Conservation (phyloP, 768 basidiomycete species). For the Tremella fuciformis region DNA sequence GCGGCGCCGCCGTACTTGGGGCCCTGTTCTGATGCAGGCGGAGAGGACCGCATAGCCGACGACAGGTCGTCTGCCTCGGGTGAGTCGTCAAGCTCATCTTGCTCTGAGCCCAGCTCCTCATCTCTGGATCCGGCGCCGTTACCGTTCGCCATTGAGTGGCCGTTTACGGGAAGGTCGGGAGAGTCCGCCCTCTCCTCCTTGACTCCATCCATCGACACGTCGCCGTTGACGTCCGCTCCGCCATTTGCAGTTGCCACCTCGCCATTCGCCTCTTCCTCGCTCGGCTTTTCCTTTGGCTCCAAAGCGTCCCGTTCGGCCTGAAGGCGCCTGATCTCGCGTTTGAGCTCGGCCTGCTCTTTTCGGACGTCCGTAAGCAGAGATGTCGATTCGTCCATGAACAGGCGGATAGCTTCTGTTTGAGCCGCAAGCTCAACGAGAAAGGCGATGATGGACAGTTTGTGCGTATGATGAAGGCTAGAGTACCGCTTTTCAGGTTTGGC, state of each 20-base stretch:
- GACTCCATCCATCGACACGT: constrained; percentile 37
- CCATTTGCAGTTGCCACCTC: constrained; percentile 13
- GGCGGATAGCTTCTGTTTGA: constrained; percentile 82
- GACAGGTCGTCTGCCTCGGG: constrained; percentile 32
- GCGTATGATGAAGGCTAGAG: constrained; percentile 65
- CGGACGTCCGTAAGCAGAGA: constrained; percentile 83
- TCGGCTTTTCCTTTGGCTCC: constrained; percentile 37
- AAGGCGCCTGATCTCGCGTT: constrained; percentile 59
- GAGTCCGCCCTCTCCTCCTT: constrained; percentile 25
- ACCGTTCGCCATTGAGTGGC: constrained; percentile 4
- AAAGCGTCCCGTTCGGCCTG: constrained; percentile 46
- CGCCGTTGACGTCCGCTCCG: constrained; percentile 32
- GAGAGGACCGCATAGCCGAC: constrained; percentile 54
- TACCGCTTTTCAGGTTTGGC: constrained; percentile 64
- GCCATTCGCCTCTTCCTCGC: constrained; percentile 16
- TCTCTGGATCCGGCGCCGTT: constrained; percentile 5
- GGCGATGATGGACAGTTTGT: constrained; percentile 78
- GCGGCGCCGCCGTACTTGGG: constrained; percentile 20
- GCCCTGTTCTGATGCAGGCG: constrained; percentile 47
- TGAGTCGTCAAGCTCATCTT: constrained; percentile 40
- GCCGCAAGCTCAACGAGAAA: constrained; percentile 88
- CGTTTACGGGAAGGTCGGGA: constrained; percentile 24
- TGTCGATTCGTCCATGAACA: constrained; percentile 86
- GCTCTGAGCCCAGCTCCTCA: constrained; percentile 16
- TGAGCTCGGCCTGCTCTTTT: constrained; percentile 94